These are phyloP conservation scores for Butyriboletus loyo DNA, from an alignment of 768 basidiomycete genomes.

Conservation along the genomic window DNA sequence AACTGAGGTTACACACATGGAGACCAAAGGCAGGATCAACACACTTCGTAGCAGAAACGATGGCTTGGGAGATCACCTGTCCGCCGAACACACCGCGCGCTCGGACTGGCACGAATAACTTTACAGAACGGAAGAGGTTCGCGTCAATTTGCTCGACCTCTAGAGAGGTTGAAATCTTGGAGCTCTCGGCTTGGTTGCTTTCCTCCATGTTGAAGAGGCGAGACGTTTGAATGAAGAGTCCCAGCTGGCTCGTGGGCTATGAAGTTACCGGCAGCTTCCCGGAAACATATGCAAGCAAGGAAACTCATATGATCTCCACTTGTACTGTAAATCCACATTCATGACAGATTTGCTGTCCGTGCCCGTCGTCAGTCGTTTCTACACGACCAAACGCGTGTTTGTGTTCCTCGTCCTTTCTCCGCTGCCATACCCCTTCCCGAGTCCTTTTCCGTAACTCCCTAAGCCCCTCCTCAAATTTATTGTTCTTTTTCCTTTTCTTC, in stretches of 20 bases:
- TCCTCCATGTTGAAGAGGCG: conserved; percentile 29
- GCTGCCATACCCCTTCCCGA: conserved; percentile 87
- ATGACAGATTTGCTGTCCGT: conserved; percentile 72
- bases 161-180: conserved; percentile 67
- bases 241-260: background rate
- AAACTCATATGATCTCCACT: conserved; percentile 69
- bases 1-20: conserved; percentile 52
- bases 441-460: conserved; percentile 81
- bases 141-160: conserved; percentile 77
- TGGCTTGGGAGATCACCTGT: conserved; percentile 86
- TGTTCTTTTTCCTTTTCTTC: conserved; percentile 88
- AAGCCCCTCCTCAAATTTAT: conserved; percentile 91
- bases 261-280: too few relatives aligned
- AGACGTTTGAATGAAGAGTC: background rate
- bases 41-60: conserved; percentile 76
- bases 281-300: background rate
- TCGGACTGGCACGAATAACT: conserved; percentile 57
- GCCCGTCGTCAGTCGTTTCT: conserved; percentile 51
- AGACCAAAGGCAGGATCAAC: conserved; percentile 62
- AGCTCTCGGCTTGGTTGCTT: conserved; percentile 55
- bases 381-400: conserved; percentile 74
- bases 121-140: conserved; percentile 76
- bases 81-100: conserved; percentile 83
- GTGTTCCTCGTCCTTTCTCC: conserved; percentile 83
- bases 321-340: conserved; percentile 91